phyloP scores from a whole-genome alignment of 352 stramenopile genomes.

The Phytophthora lateralis region DNA sequence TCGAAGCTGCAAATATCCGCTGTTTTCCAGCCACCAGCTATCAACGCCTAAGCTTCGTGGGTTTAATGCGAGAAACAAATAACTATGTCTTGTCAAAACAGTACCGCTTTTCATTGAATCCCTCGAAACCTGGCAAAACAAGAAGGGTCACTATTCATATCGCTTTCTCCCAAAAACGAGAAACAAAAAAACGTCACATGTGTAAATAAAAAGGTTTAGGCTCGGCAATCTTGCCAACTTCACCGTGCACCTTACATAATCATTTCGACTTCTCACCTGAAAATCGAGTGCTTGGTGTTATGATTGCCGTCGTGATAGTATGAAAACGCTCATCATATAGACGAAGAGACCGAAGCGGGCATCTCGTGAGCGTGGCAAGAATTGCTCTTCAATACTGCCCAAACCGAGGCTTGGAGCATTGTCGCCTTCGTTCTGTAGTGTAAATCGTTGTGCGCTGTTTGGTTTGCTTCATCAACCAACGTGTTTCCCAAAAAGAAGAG shows the following conservation, averaged over 20 bases:
- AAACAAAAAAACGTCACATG: constrained; percentile 2
- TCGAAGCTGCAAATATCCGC: constrained; percentile 56
- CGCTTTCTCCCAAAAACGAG: background rate
- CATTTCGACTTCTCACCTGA: constrained; percentile 13
- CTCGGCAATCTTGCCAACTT: no score
- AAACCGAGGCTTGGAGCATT: constrained; percentile 14
- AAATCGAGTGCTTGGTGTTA: constrained; percentile 8
- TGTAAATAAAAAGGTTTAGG: constrained; percentile 23
- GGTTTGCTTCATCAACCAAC: constrained; percentile 14
- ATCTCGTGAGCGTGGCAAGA: constrained; percentile 18
- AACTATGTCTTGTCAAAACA: constrained; percentile 3
- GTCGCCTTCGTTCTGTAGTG: constrained; percentile 29
- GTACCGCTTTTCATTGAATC: background rate
- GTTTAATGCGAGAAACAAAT: background rate
- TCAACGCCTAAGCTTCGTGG: constrained; percentile 33
- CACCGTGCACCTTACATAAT: background rate
- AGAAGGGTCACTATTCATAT: background rate
- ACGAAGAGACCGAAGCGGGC: constrained; percentile 23
- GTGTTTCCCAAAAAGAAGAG: constrained; percentile 22
- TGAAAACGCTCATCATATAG: constrained; percentile 24
- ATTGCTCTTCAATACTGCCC: constrained; percentile 5
- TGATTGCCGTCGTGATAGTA: constrained; percentile 2
- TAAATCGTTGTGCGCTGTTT: constrained; percentile 24
- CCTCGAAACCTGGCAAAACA: background rate
- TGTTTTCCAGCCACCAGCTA: constrained; percentile 49